A percentile compares a stretch with the other conserved stretches of the same genome.
Conservation (phyloP, 345 rosid species). For the Triadica sebifera region DNA sequence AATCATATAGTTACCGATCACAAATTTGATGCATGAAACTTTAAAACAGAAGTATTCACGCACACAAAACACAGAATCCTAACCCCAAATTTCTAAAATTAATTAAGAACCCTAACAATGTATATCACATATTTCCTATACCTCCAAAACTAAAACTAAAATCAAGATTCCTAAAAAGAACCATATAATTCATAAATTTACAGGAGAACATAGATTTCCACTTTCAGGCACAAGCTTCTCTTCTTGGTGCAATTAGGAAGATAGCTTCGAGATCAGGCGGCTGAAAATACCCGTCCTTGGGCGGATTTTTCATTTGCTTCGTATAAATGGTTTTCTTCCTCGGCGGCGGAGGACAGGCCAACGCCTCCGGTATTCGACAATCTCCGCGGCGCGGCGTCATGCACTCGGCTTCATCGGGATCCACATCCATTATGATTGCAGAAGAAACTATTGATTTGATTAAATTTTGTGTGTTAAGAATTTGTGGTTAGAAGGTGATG, state of each 20-base stretch:
- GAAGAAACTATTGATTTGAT: too few relatives aligned
- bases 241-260: constrained; percentile 35
- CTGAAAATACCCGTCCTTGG: constrained; percentile 57
- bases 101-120: too few relatives aligned
- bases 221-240: constrained; percentile 29
- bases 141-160: not conserved
- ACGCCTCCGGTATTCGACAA: constrained; percentile 34
- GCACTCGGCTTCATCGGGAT: constrained; percentile 32
- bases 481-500: too few relatives aligned
- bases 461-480: too few relatives aligned
- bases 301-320: constrained; percentile 34
- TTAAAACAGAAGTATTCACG: not conserved
- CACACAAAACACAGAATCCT: too few relatives aligned
- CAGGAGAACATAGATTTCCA: not conserved
- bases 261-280: constrained; percentile 70
- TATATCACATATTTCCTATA: not conserved
- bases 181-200: too few relatives aligned
- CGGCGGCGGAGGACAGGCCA: constrained; percentile 59
- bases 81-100: too few relatives aligned
- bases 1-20: not conserved
- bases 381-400: constrained; percentile 53
- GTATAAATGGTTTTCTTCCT: constrained; percentile 43
- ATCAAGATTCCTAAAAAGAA: not conserved
- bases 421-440: constrained; percentile 14
- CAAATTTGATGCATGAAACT: not conserved